Percentiles rank a stretch among this genome's conserved stretches.
phyloP scores from a whole-genome alignment of 805 yeast genomes.

The Danielia oregonensis region DNA sequence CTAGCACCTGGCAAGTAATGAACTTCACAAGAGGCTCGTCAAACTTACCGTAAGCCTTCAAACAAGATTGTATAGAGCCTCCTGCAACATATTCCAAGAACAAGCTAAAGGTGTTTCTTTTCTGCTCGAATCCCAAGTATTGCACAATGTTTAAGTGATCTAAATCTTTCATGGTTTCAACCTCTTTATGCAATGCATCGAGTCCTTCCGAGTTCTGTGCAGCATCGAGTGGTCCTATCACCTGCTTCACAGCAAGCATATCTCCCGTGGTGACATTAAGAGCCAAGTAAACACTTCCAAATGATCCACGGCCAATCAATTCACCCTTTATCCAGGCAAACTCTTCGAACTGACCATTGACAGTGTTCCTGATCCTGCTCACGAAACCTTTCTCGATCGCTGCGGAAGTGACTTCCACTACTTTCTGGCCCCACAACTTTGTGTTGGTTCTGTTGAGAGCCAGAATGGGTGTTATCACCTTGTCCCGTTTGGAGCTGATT shows the following conservation, averaged over 20 bases:
- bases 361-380: slow-evolving; percentile 59
- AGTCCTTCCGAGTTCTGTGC: slow-evolving; percentile 52
- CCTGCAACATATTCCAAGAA: slow-evolving; percentile 97
- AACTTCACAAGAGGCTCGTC: slow-evolving; percentile 72
- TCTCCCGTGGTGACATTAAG: slow-evolving; percentile 95
- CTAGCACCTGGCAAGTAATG: slow-evolving; percentile 73
- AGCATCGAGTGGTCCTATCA: slow-evolving; percentile 50
- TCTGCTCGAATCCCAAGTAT: slow-evolving; percentile 87
- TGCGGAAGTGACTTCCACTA: slow-evolving; percentile 81
- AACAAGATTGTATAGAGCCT: slow-evolving; percentile 87
- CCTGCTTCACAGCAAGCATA: slow-evolving; percentile 98
- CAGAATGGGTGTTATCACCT: background rate
- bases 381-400: slow-evolving; percentile 61
- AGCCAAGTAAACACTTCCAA: slow-evolving; percentile 90
- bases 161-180: slow-evolving; percentile 87
- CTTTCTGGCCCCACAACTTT: slow-evolving; percentile 96
- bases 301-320: slow-evolving; percentile 92
- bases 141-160: slow-evolving; percentile 95
- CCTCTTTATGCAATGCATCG: slow-evolving; percentile 84
- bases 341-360: slow-evolving; percentile 66
- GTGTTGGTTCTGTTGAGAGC: slow-evolving; percentile 69
- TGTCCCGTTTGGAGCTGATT: slow-evolving; percentile 1
- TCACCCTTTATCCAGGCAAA: slow-evolving; percentile 99
- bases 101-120: slow-evolving; percentile 70
- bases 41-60: slow-evolving; percentile 79